phyloP scores from a whole-genome alignment of 2,329 filamentous ascomycete species.

The Samsoniella hepiali region DNA sequence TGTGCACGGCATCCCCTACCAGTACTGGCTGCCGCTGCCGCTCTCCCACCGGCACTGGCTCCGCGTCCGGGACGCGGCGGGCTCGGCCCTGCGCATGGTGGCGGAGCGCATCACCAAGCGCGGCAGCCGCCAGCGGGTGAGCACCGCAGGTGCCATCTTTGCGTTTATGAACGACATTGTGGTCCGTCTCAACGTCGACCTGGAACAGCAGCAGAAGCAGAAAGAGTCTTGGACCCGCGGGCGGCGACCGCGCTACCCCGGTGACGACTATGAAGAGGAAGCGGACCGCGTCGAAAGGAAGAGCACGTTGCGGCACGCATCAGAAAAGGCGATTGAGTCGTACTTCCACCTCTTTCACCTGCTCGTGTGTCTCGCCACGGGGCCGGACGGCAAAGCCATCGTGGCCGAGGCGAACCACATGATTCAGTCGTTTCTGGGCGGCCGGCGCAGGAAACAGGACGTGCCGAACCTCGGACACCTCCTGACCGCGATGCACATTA shows the following conservation, averaged over 20 bases:
- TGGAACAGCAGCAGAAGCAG: conserved; percentile 8
- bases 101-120: neutral
- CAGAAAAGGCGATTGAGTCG: conserved; percentile 51
- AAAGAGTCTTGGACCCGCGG: neutral
- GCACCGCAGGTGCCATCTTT: conserved; percentile 37
- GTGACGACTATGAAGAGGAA: neutral
- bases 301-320: conserved; percentile 44
- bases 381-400: neutral
- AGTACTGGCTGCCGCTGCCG: conserved; percentile 45
- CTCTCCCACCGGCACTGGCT: conserved; percentile 45
- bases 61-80: conserved; percentile 30
- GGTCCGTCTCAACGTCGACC: conserved; percentile 41
- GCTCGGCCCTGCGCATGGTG: neutral
- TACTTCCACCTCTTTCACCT: conserved; percentile 53
- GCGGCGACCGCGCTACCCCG: neutral
- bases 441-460: conserved; percentile 38
- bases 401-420: conserved; percentile 38
- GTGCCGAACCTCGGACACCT: conserved; percentile 49
- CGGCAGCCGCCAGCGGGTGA: conserved; percentile 23
- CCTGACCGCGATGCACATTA: conserved; percentile 45
- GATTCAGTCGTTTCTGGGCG: conserved; percentile 37
- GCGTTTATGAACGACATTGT: conserved; percentile 51
- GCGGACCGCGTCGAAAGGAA: conserved; percentile 20
- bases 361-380: conserved; percentile 44
- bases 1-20: conserved; percentile 40